phyloP scores from a whole-genome alignment of 2,329 filamentous ascomycete species.

The Cercospora brassicicola region DNA sequence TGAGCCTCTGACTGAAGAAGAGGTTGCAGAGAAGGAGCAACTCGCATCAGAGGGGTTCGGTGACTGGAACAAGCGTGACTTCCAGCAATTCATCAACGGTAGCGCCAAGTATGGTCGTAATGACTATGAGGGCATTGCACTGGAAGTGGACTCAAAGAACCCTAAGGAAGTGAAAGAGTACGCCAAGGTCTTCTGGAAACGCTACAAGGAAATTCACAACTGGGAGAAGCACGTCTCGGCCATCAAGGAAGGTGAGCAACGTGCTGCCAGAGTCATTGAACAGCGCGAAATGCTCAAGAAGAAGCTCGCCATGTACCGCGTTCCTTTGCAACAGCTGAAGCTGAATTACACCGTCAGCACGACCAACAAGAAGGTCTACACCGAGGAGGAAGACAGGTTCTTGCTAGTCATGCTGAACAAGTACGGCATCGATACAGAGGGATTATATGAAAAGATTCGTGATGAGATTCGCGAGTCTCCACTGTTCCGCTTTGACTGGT shows the following conservation, averaged over 20 bases:
- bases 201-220: constrained; percentile 85
- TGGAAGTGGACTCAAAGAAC: constrained; percentile 88
- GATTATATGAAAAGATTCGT: constrained; percentile 89
- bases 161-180: constrained; percentile 84
- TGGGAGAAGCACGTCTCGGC: constrained; percentile 84
- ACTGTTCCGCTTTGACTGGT: constrained; percentile 98
- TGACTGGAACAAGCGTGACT: constrained; percentile 95
- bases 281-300: constrained; percentile 90
- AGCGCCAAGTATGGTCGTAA: constrained; percentile 88
- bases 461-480: constrained; percentile 94
- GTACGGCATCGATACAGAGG: constrained; percentile 86
- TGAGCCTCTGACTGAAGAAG: constrained; percentile 81
- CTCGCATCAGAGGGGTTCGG: constrained; percentile 84
- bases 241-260: constrained; percentile 91
- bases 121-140: constrained; percentile 80
- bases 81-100: constrained; percentile 96
- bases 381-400: constrained; percentile 96
- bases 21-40: constrained; percentile 79
- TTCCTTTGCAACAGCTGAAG: constrained; percentile 94
- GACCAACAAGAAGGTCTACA: constrained; percentile 99
- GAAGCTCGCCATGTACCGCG: constrained; percentile 96
- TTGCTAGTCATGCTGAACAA: constrained; percentile 89
- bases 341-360: constrained; percentile 99
- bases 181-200: constrained; percentile 93
- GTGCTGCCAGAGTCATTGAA: constrained; percentile 81